Evolutionary conservation across 1,139 yeast genomes (phyloP).

Genomic region (Tardiomyces digboiensis): DNA sequence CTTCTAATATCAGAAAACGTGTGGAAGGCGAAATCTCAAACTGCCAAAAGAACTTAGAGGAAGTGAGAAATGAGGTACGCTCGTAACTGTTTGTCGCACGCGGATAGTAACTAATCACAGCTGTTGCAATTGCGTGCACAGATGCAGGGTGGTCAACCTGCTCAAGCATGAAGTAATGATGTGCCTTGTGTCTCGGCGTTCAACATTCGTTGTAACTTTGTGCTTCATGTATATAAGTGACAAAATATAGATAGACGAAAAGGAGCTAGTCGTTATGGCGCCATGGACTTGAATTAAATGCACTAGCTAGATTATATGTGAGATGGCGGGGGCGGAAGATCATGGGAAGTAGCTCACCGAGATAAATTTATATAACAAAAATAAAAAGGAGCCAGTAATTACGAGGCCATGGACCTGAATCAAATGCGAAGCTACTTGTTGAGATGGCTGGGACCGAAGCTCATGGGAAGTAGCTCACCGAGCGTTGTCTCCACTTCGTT

Average conservation of each 20-base stretch:
- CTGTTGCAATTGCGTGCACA: constrained; percentile 18
- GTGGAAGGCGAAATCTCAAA: constrained; percentile 26
- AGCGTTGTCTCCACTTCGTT: constrained; percentile 40
- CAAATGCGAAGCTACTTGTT: no score
- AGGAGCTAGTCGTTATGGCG: no score
- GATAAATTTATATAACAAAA: no score
- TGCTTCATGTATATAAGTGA: no score
- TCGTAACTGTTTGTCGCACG: background rate
- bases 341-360: constrained; percentile 62
- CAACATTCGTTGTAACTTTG: no score
- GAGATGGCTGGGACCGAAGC: constrained; percentile 80
- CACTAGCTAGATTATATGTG: no score
- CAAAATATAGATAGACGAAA: no score
- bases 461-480: constrained; percentile 60
- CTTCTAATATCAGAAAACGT: constrained; percentile 15
- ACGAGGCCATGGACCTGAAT: no score
- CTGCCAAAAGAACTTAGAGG: constrained; percentile 23
- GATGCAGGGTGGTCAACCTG: constrained; percentile 6
- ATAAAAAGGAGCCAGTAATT: no score
- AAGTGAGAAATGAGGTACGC: constrained; percentile 20
- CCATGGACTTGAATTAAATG: no score
- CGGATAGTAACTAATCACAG: background rate
- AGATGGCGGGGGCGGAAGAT: constrained; percentile 83
- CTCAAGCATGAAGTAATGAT: no score
- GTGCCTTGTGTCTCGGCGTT: no score